phyloP scores from a whole-genome alignment of 2,329 filamentous ascomycete genomes.

The Fusarium mangiferae region DNA sequence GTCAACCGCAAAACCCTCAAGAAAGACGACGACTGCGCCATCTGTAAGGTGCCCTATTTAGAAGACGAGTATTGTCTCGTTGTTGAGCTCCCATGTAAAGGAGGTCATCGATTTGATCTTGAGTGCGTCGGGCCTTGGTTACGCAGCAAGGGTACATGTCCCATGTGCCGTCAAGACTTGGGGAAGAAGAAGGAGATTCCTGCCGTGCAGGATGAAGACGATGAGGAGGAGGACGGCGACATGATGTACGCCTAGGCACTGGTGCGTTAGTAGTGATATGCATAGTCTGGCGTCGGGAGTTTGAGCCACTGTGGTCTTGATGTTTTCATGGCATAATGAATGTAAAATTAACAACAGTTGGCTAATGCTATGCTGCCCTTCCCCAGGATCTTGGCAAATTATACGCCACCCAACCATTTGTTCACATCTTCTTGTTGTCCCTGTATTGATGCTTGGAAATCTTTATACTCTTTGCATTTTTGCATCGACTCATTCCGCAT shows the following conservation, averaged over 20 bases:
- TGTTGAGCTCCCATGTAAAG: slow-evolving; percentile 71
- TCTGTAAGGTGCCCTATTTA: slow-evolving; percentile 70
- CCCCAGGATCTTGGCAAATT: neutral
- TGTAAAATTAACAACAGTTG: slow-evolving; percentile 4
- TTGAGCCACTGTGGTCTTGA: slow-evolving; percentile 27
- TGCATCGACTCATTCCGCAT: neutral
- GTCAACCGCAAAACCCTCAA: slow-evolving; percentile 63
- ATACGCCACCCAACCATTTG: neutral
- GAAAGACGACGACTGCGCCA: slow-evolving; percentile 66
- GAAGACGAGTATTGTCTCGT: slow-evolving; percentile 72
- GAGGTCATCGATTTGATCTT: slow-evolving; percentile 69
- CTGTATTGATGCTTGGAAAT: neutral
- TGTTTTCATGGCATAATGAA: slow-evolving; percentile 13
- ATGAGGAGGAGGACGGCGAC: slow-evolving; percentile 65
- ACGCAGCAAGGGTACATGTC: slow-evolving; percentile 71
- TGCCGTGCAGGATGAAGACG: slow-evolving; percentile 55
- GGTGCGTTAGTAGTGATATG: slow-evolving; percentile 8
- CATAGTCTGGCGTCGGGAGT: slow-evolving; percentile 46
- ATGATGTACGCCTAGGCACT: slow-evolving; percentile 53
- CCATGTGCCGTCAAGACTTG: slow-evolving; percentile 70
- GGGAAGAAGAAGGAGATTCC: slow-evolving; percentile 63
- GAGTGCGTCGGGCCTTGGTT: slow-evolving; percentile 76
- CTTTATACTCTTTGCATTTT: slow-evolving; percentile 35
- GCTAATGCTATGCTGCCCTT: neutral
- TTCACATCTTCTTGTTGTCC: neutral